Conservation (phyloP, 2,329 filamentous ascomycete species). For the Talaromyces islandicus region DNA sequence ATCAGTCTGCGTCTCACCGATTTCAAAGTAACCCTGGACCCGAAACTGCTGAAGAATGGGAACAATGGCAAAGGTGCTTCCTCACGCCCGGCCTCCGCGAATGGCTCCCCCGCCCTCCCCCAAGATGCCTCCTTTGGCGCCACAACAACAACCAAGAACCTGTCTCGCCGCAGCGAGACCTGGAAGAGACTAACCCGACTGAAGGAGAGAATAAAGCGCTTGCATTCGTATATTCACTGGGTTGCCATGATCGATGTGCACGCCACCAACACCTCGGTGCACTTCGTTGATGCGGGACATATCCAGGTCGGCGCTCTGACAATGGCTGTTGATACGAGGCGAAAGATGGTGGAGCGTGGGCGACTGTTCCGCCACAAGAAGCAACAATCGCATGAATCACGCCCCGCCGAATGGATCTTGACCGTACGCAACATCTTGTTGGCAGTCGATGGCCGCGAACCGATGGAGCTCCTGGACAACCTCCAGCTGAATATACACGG, state of each 20-base stretch:
- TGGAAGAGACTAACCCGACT: slow-evolving; percentile 73
- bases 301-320: slow-evolving; percentile 80
- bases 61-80: slow-evolving; percentile 18
- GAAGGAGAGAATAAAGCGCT: slow-evolving; percentile 78
- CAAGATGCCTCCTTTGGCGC: slow-evolving; percentile 9
- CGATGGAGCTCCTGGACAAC: slow-evolving; percentile 82
- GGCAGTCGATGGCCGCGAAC: slow-evolving; percentile 75
- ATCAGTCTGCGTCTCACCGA: slow-evolving; percentile 84
- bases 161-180: slow-evolving; percentile 56
- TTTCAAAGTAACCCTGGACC: slow-evolving; percentile 74
- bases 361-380: slow-evolving; percentile 80
- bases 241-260: slow-evolving; percentile 84
- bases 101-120: slow-evolving; percentile 6
- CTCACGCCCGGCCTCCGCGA: slow-evolving; percentile 2
- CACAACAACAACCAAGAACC: slow-evolving; percentile 1
- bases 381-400: slow-evolving; percentile 55
- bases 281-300: slow-evolving; percentile 73
- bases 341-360: slow-evolving; percentile 84
- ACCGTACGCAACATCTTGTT: slow-evolving; percentile 81
- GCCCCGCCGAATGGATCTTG: slow-evolving; percentile 91
- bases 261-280: slow-evolving; percentile 71
- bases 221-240: slow-evolving; percentile 85
- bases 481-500: slow-evolving; percentile 87
- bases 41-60: slow-evolving; percentile 50
- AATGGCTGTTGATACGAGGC: slow-evolving; percentile 81